A percentile compares a stretch with the other conserved stretches of the same genome.
These are phyloP conservation scores for Protomyces lactucae-debilis DNA, from an alignment of 1,139 yeast genomes.

Conservation along the genomic window DNA sequence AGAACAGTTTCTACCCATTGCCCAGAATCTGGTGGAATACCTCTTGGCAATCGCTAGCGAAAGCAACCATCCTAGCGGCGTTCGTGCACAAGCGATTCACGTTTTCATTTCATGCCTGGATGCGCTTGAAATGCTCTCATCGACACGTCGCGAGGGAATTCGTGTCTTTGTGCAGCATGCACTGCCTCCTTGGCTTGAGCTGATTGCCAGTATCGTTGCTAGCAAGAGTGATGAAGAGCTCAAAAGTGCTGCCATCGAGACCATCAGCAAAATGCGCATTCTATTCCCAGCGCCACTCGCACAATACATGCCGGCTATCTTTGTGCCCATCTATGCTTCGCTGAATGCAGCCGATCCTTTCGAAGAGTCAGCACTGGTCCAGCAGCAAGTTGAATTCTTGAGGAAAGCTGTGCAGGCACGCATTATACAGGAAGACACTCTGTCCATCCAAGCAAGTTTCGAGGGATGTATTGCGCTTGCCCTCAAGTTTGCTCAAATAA, in stretches of 20 bases:
- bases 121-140: constrained; percentile 29
- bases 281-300: constrained; percentile 24
- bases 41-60: constrained; percentile 9
- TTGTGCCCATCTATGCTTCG: constrained; percentile 16
- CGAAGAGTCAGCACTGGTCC: constrained; percentile 1
- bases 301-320: constrained; percentile 18
- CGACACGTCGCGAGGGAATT: constrained; percentile 27
- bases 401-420: constrained; percentile 18
- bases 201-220: constrained; percentile 12
- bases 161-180: constrained; percentile 25
- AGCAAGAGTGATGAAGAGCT: not conserved
- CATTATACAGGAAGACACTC: constrained; percentile 12
- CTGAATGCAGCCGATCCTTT: constrained; percentile 7
- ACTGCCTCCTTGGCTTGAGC: constrained; percentile 30
- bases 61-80: not conserved
- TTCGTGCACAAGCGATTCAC: constrained; percentile 22
- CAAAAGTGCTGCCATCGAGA: constrained; percentile 10
- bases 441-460: constrained; percentile 2
- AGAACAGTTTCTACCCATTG: constrained; percentile 29
- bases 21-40: constrained; percentile 23
- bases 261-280: constrained; percentile 20
- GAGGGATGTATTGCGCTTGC: constrained; percentile 17
- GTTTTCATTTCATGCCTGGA: constrained; percentile 30
- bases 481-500: constrained; percentile 17
- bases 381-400: constrained; percentile 15